Percentiles rank a stretch among this genome's conserved stretches.
Conservation (phyloP, 495 filamentous ascomycete genomes). For the Sphaerosporella brunnea region DNA sequence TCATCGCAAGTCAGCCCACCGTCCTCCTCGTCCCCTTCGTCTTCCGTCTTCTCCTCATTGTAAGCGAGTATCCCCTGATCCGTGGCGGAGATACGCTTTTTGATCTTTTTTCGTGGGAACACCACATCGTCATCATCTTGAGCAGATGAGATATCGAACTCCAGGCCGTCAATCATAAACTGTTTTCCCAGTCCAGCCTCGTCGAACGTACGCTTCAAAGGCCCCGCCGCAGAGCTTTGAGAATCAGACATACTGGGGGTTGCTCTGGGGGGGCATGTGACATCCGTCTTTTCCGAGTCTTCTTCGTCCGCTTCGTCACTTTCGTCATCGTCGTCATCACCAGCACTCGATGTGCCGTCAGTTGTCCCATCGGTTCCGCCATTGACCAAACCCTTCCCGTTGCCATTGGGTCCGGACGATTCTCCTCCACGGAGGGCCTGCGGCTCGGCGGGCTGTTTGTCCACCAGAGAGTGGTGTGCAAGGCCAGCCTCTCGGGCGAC, state of each 20-base stretch:
- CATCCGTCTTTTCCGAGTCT: conserved; percentile 21
- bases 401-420: neutral
- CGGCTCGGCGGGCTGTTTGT: neutral
- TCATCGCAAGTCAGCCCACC: conserved; percentile 12
- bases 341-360: neutral
- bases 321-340: conserved; percentile 21
- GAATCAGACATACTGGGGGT: neutral
- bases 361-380: neutral
- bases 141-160: neutral
- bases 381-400: neutral
- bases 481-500: neutral
- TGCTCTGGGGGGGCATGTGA: conserved; percentile 17
- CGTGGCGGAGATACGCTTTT: conserved; percentile 9
- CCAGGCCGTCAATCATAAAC: neutral
- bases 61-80: conserved; percentile 16
- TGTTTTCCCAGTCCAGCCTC: neutral
- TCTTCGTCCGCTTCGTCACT: conserved; percentile 16
- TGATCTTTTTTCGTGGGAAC: conserved; percentile 18
- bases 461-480: conserved; percentile 1
- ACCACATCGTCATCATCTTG: conserved; percentile 14
- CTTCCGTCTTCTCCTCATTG: conserved; percentile 8
- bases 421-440: neutral
- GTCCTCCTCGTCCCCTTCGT: conserved; percentile 15
- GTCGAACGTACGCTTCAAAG: conserved; percentile 1
- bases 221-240: conserved; percentile 1